phyloP scores from a whole-genome alignment of 352 stramenopile species.

The Pythium dissimile region DNA sequence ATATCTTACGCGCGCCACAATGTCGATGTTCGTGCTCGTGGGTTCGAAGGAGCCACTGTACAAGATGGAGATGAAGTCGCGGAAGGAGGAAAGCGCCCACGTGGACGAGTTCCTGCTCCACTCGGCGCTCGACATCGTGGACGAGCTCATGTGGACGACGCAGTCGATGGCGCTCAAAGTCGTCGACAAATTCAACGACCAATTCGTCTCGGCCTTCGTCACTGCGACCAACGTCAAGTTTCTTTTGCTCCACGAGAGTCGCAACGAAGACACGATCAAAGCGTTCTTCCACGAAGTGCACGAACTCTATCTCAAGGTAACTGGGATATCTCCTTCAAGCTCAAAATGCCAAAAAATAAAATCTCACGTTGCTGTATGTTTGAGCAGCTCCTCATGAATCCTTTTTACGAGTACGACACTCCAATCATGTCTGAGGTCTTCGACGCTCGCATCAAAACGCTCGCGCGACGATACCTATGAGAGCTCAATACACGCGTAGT shows the following conservation, averaged over 20 bases:
- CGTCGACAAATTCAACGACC: conserved; percentile 96
- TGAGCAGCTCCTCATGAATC: conserved; percentile 92
- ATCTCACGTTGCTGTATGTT: conserved; percentile 8
- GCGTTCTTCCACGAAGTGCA: conserved; percentile 97
- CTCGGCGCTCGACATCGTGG: conserved; percentile 96
- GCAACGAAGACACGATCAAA: conserved; percentile 94
- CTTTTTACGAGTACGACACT: conserved; percentile 95
- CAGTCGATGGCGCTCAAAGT: conserved; percentile 91
- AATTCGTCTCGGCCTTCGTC: conserved; percentile 96
- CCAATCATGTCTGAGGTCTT: conserved; percentile 93
- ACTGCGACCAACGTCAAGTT: conserved; percentile 96
- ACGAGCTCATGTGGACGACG: conserved; percentile 94
- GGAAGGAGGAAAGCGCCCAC: conserved; percentile 83
- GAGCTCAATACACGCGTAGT: neutral
- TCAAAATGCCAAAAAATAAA: too few relatives aligned
- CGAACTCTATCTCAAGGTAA: conserved; percentile 96
- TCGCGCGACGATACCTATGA: conserved; percentile 88
- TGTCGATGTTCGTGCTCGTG: conserved; percentile 86
- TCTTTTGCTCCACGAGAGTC: conserved; percentile 93
- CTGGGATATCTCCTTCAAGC: neutral
- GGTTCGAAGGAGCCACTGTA: conserved; percentile 85
- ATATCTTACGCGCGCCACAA: conserved; percentile 8
- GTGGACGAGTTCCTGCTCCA: conserved; percentile 98
- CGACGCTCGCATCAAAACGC: conserved; percentile 87
- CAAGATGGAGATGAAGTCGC: conserved; percentile 82